Conservation (phyloP, 2,329 filamentous ascomycete species). For the Ophiosphaerella korrae region DNA sequence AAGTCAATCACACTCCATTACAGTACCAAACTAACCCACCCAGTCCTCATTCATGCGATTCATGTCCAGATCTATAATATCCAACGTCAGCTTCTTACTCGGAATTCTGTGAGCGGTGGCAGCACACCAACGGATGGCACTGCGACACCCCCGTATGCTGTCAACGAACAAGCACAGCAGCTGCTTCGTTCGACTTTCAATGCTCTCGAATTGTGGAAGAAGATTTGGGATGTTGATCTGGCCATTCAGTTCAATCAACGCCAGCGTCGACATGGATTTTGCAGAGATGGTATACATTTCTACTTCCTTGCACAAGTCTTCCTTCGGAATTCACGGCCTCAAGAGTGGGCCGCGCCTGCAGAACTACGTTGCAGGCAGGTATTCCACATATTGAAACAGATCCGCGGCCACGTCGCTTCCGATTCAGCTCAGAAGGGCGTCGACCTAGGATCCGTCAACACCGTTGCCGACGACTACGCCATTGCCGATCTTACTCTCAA, state of each 20-base stretch:
- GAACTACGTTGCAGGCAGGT: slow-evolving; percentile 66
- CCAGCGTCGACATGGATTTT: slow-evolving; percentile 70
- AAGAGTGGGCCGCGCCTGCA: slow-evolving; percentile 61
- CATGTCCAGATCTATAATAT: slow-evolving; percentile 65
- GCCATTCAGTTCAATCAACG: slow-evolving; percentile 67
- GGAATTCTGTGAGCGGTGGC: slow-evolving; percentile 50
- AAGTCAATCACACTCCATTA: slow-evolving; percentile 3
- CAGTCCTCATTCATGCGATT: slow-evolving; percentile 70
- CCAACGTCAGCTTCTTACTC: slow-evolving; percentile 51
- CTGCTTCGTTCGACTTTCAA: slow-evolving; percentile 54
- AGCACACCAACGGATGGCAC: slow-evolving; percentile 61
- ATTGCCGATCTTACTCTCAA: slow-evolving; percentile 68
- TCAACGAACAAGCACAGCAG: slow-evolving; percentile 54
- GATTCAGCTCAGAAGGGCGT: slow-evolving; percentile 70
- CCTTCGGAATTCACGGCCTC: slow-evolving; percentile 61
- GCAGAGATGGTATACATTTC: slow-evolving; percentile 72
- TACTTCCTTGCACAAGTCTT: slow-evolving; percentile 73
- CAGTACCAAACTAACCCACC: slow-evolving; percentile 10
- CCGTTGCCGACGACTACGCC: slow-evolving; percentile 71
- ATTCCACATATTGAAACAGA: slow-evolving; percentile 65
- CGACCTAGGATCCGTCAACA: slow-evolving; percentile 69
- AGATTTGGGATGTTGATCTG: slow-evolving; percentile 73
- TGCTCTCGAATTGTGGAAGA: slow-evolving; percentile 74
- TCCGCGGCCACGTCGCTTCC: slow-evolving; percentile 64
- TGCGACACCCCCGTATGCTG: slow-evolving; percentile 51